phyloP scores from a whole-genome alignment of 768 basidiomycete genomes.

The Multifurca ochricompacta region DNA sequence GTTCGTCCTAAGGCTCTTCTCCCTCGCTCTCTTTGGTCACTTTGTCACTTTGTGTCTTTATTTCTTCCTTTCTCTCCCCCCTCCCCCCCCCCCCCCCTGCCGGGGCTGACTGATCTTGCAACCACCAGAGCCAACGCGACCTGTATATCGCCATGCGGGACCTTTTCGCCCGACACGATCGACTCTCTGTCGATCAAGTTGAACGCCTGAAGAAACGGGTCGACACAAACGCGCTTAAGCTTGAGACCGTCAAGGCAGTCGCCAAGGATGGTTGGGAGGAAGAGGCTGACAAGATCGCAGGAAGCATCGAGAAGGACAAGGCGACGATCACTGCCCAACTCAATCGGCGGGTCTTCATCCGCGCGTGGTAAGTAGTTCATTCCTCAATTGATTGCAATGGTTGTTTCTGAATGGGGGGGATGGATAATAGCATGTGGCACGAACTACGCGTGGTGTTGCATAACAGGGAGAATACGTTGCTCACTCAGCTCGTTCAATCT shows the following conservation, averaged over 20 bases:
- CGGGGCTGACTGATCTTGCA: not conserved
- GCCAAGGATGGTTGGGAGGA: conserved; percentile 82
- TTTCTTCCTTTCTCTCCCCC: not conserved
- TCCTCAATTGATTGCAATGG: not conserved
- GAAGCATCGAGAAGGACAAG: conserved; percentile 78
- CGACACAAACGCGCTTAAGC: conserved; percentile 63
- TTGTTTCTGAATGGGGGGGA: not conserved
- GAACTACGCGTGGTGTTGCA: conserved; percentile 90
- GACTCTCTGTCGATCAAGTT: conserved; percentile 82
- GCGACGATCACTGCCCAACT: conserved; percentile 67
- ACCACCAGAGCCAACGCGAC: conserved; percentile 62
- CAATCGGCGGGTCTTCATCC: conserved; percentile 76
- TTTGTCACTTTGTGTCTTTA: not conserved
- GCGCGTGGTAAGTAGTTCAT: conserved; percentile 56
- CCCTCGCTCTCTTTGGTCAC: conserved; percentile 1
- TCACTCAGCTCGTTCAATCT: conserved; percentile 62
- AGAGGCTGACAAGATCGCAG: conserved; percentile 70
- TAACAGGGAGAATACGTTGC: conserved; percentile 78
- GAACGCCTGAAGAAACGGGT: conserved; percentile 84
- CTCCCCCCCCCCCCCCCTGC: conserved; percentile 1
- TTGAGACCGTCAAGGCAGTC: conserved; percentile 61
- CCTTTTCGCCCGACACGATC: conserved; percentile 78
- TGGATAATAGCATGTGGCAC: conserved; percentile 76
- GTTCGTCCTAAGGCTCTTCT: conserved; percentile 29
- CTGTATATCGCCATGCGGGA: conserved; percentile 84